phyloP scores from a whole-genome alignment of 2,329 filamentous ascomycete genomes.

The Diaporthe sp. region DNA sequence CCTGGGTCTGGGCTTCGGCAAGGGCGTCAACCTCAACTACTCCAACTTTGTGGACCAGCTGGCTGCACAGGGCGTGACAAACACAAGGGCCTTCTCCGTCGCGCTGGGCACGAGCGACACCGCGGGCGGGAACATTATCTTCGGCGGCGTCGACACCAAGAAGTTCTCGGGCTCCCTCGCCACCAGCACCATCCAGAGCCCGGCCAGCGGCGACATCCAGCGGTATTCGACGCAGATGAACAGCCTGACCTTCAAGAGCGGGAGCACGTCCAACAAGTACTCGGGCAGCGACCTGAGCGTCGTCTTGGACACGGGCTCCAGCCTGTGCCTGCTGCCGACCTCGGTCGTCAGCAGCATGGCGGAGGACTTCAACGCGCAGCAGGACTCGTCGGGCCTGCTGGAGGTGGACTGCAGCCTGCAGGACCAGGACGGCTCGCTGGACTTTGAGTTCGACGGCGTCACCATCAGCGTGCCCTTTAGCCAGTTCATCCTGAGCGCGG shows the following conservation, averaged over 20 bases:
- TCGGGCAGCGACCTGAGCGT: constrained; percentile 57
- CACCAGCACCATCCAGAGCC: constrained; percentile 48
- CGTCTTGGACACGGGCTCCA: constrained; percentile 77
- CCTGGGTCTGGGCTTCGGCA: constrained; percentile 78
- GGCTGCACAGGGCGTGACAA: constrained; percentile 62
- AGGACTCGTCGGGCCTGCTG: constrained; percentile 56
- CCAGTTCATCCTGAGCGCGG: constrained; percentile 52
- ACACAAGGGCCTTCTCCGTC: constrained; percentile 51
- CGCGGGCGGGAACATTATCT: constrained; percentile 53
- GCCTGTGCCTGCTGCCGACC: constrained; percentile 75
- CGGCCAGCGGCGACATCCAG: constrained; percentile 46
- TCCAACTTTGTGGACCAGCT: constrained; percentile 63
- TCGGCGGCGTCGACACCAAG: constrained; percentile 62
- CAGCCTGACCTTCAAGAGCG: constrained; percentile 52
- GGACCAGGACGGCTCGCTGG: constrained; percentile 50
- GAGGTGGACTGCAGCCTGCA: constrained; percentile 57
- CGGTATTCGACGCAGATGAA: constrained; percentile 61
- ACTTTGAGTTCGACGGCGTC: constrained; percentile 56
- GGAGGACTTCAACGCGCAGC: constrained; percentile 60
- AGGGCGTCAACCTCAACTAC: constrained; percentile 57
- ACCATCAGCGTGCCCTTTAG: constrained; percentile 55
- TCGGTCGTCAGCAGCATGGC: constrained; percentile 63
- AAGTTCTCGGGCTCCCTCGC: constrained; percentile 57
- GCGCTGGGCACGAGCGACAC: constrained; percentile 50
- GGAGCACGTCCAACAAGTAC: constrained; percentile 46